Evolutionary conservation across 108 stramenopile species (phyloP).

Genomic region (Discostella pseudostelligera): DNA sequence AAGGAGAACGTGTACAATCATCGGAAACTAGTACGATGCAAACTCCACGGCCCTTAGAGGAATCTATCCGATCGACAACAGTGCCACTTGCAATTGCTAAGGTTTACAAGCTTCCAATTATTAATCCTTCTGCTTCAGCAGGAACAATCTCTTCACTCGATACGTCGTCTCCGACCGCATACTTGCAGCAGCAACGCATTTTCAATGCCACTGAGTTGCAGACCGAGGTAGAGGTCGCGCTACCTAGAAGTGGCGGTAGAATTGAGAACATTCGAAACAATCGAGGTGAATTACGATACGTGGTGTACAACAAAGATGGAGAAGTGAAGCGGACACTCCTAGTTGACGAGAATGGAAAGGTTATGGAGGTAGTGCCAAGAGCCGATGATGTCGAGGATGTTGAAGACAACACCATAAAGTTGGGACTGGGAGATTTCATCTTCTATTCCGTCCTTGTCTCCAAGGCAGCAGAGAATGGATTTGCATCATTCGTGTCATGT

Average conservation of each 20-base stretch:
- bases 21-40: constrained; percentile 5
- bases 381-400: constrained; percentile 33
- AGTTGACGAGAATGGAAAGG: constrained; percentile 53
- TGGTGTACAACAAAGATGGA: constrained; percentile 57
- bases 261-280: constrained; percentile 45
- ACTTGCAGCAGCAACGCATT: constrained; percentile 23
- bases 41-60: background rate
- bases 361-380: constrained; percentile 32
- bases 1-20: background rate
- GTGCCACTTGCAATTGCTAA: constrained; percentile 74
- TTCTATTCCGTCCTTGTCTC: constrained; percentile 95
- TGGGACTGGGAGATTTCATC: constrained; percentile 91
- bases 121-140: constrained; percentile 19
- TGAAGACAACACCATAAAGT: constrained; percentile 51
- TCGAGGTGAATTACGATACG: constrained; percentile 40
- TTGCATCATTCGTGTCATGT: constrained; percentile 88
- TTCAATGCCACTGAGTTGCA: constrained; percentile 47
- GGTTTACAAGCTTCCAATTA: constrained; percentile 57
- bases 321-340: constrained; percentile 57
- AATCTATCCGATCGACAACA: constrained; percentile 2
- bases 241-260: constrained; percentile 63
- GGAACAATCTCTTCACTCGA: constrained; percentile 20
- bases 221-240: constrained; percentile 52
- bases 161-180: constrained; percentile 32
- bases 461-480: constrained; percentile 88